phyloP scores from a whole-genome alignment of 2,329 filamentous ascomycete genomes.

The Lasiodiplodia hormozganensis region DNA sequence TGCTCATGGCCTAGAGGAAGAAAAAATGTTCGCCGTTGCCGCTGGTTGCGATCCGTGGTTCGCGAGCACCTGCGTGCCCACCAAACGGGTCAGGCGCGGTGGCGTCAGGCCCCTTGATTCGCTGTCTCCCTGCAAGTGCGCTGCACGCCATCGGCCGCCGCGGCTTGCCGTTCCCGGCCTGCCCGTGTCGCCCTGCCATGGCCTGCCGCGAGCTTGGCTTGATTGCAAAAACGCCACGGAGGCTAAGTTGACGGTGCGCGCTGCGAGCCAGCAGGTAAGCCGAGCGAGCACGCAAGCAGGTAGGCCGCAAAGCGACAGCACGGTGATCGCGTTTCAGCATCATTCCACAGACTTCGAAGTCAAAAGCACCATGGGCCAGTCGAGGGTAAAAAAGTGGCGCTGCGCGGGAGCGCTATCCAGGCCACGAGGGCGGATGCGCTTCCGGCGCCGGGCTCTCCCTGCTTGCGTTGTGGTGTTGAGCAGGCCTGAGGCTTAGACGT shows the following conservation, averaged over 20 bases:
- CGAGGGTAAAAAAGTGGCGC: slow-evolving; percentile 9
- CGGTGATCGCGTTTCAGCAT: slow-evolving; percentile 10
- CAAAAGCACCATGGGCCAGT: neutral
- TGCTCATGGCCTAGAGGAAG: neutral
- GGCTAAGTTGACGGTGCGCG: slow-evolving; percentile 7
- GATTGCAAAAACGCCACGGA: neutral
- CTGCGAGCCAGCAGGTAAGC: slow-evolving; percentile 19
- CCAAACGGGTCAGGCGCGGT: neutral
- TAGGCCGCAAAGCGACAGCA: neutral
- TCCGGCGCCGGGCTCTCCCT: slow-evolving; percentile 17
- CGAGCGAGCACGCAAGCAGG: slow-evolving; percentile 6
- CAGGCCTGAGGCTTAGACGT: slow-evolving; percentile 11
- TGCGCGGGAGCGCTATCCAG: slow-evolving; percentile 17
- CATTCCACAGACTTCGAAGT: neutral
- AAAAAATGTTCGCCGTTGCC: neutral
- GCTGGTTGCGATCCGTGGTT: neutral
- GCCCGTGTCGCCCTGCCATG: neutral
- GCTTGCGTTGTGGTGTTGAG: neutral
- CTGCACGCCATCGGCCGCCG: slow-evolving; percentile 21
- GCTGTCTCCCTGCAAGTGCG: neutral
- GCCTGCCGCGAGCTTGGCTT: neutral
- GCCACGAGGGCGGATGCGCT: slow-evolving; percentile 1
- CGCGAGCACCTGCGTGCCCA: neutral
- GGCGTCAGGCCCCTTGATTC: slow-evolving; percentile 17
- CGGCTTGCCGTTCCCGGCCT: slow-evolving; percentile 15